These are phyloP conservation scores for Verticillium zaregamsianum DNA, from an alignment of 2,329 filamentous ascomycete genomes.

Conservation along the genomic window DNA sequence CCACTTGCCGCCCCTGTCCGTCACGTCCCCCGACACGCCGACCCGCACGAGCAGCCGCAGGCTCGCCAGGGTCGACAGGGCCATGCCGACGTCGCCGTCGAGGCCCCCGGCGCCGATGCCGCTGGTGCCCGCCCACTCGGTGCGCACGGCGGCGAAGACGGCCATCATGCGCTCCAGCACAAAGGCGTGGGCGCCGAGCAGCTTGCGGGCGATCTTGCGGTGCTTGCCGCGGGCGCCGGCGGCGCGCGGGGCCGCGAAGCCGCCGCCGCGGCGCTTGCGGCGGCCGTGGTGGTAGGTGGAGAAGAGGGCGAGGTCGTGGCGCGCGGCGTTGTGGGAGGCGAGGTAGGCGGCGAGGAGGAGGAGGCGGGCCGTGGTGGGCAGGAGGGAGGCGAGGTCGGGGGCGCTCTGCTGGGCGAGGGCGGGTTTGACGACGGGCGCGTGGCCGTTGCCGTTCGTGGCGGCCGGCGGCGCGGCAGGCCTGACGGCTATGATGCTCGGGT, in stretches of 20 bases:
- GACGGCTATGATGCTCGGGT: slow-evolving; percentile 54
- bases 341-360: slow-evolving; percentile 76
- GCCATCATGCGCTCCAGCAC: slow-evolving; percentile 74
- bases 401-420: slow-evolving; percentile 5
- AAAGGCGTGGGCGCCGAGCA: slow-evolving; percentile 74
- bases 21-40: slow-evolving; percentile 54
- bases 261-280: slow-evolving; percentile 45
- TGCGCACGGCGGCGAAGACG: slow-evolving; percentile 65
- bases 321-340: slow-evolving; percentile 72
- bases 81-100: slow-evolving; percentile 56
- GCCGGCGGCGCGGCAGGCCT: background rate
- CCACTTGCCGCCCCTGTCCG: slow-evolving; percentile 71
- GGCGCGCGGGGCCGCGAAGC: slow-evolving; percentile 31
- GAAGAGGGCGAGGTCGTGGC: slow-evolving; percentile 72
- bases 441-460: background rate
- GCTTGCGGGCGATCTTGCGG: slow-evolving; percentile 70
- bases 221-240: slow-evolving; percentile 42
- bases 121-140: slow-evolving; percentile 44
- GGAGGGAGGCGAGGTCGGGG: slow-evolving; percentile 47
- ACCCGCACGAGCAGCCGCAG: slow-evolving; percentile 65
- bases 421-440: background rate
- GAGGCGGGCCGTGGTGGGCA: slow-evolving; percentile 70
- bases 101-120: slow-evolving; percentile 30
- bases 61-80: slow-evolving; percentile 68
- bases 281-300: slow-evolving; percentile 61